Percentiles rank a stretch among this genome's conserved stretches.
These are phyloP conservation scores for Auriscalpium vulgare DNA, from an alignment of 768 basidiomycete genomes.

Conservation along the genomic window DNA sequence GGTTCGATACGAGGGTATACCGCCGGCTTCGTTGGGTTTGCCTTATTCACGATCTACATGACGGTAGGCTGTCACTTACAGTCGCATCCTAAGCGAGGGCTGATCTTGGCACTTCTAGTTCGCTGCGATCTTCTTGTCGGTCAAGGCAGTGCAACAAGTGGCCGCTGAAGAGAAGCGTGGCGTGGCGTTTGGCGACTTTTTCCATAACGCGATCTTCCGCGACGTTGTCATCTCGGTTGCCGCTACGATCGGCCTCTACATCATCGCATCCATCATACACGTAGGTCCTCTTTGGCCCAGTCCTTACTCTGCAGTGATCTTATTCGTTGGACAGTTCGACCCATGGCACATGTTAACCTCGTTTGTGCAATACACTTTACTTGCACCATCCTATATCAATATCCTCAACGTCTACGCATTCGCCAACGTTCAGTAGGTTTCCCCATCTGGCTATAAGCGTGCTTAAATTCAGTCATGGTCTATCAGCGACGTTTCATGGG, in stretches of 20 bases:
- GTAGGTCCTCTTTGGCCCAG: conserved; percentile 37
- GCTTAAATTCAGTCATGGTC: not conserved
- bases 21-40: conserved; percentile 79
- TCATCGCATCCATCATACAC: conserved; percentile 76
- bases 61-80: conserved; percentile 42
- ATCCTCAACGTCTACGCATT: conserved; percentile 92
- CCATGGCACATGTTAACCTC: conserved; percentile 99
- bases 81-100: no score
- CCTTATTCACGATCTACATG: conserved; percentile 93
- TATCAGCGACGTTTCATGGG: conserved; percentile 82
- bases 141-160: conserved; percentile 68
- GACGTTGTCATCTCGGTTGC: conserved; percentile 80
- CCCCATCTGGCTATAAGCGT: not conserved
- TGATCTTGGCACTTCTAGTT: conserved; percentile 33
- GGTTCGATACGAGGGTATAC: conserved; percentile 88
- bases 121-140: conserved; percentile 73
- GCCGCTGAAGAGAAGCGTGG: conserved; percentile 35
- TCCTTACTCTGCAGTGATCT: not conserved
- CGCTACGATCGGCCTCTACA: conserved; percentile 86
- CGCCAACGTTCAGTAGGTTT: conserved; percentile 63
- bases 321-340: conserved; percentile 55
- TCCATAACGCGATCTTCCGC: conserved; percentile 74
- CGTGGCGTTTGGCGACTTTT: conserved; percentile 50
- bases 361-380: conserved; percentile 85
- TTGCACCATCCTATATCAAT: conserved; percentile 91